Evolutionary conservation across 1,139 yeast species (phyloP), one percentile per base, ranked within the genome.

Genomic region (Taphrina wiesneri): DNA sequence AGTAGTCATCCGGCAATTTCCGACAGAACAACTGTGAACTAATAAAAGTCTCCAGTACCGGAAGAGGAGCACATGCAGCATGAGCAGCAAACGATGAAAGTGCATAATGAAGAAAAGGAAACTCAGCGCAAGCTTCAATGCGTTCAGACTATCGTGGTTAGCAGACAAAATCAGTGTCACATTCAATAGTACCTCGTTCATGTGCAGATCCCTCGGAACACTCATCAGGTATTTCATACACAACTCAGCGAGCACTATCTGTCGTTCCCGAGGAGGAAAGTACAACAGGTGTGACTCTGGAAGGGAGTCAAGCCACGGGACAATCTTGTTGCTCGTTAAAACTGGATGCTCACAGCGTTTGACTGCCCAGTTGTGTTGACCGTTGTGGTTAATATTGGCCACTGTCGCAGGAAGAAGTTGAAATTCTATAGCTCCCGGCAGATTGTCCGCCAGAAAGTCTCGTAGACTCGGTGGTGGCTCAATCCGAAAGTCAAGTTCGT

Each of bases 41-140:
- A 17, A 47, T 28, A 32, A 56, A 32, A 1, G 41, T 56, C 28
- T 46, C 51, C 1, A 56, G n/a, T 3, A 30, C 41, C 7, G 62
- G 30, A 28, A 30, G 43, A 15, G 62, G 39, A 43, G 62, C 36
- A 34, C 26, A 46, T 13, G 36, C 17, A n/a, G 34, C 52, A 23
- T 56, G 62, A 17, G 21, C 32, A 2, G 41, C 5, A 34, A 46
- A 46, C 9, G 49, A 47, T 6, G 49, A 30, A 7, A 43, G 32
- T 4, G 49, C 49, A 13, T 56, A 56, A 9, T 32, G 47, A n/a
- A 56, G 21, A n/a, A 32, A 26, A 4, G 62, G 62, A 26, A 30
- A 32, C 15, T 56, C 62, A 28, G 62, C 62, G 34, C 62, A 56
- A 17, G 49, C 52, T 28, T 56, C 52, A 32, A 56, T 34, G n/a